phyloP scores from a whole-genome alignment of 1,284 basidiomycete genomes.

The Inonotus hispidus region DNA sequence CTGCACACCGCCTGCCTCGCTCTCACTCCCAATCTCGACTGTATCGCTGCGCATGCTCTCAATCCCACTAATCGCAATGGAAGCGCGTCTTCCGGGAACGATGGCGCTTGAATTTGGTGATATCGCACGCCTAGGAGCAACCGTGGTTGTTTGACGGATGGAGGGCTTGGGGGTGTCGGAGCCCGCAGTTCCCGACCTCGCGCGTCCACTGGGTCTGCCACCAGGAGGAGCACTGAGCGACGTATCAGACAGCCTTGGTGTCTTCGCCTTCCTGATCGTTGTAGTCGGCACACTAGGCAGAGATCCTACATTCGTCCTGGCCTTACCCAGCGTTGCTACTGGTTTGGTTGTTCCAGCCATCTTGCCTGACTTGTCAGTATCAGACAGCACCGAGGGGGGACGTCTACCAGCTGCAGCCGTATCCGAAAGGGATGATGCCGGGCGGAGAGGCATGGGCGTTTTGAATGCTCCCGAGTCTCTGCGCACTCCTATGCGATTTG shows the following conservation, averaged over 20 bases:
- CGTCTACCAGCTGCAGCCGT: slow-evolving; percentile 29
- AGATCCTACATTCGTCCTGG: slow-evolving; percentile 37
- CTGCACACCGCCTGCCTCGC: background rate
- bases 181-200: slow-evolving; percentile 3
- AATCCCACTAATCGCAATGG: slow-evolving; percentile 3
- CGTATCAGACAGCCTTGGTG: slow-evolving; percentile 11
- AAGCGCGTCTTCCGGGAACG: background rate
- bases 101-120: background rate
- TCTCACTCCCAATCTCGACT: background rate
- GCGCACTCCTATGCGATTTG: slow-evolving; percentile 21
- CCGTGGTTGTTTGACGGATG: background rate
- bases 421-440: slow-evolving; percentile 50
- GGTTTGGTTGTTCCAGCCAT: slow-evolving; percentile 23
- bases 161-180: slow-evolving; percentile 3
- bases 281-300: slow-evolving; percentile 27
- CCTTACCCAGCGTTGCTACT: slow-evolving; percentile 37
- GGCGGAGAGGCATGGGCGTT: slow-evolving; percentile 48
- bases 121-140: background rate
- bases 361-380: slow-evolving; percentile 37
- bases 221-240: slow-evolving; percentile 4
- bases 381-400: slow-evolving; percentile 48
- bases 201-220: slow-evolving; percentile 5
- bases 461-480: slow-evolving; percentile 28
- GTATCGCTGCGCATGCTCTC: slow-evolving; percentile 11
- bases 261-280: slow-evolving; percentile 2